A percentile compares a stretch with the other conserved stretches of the same genome.
Conservation (phyloP, 2,329 filamentous ascomycete genomes). For the Fusarium miscanthi region DNA sequence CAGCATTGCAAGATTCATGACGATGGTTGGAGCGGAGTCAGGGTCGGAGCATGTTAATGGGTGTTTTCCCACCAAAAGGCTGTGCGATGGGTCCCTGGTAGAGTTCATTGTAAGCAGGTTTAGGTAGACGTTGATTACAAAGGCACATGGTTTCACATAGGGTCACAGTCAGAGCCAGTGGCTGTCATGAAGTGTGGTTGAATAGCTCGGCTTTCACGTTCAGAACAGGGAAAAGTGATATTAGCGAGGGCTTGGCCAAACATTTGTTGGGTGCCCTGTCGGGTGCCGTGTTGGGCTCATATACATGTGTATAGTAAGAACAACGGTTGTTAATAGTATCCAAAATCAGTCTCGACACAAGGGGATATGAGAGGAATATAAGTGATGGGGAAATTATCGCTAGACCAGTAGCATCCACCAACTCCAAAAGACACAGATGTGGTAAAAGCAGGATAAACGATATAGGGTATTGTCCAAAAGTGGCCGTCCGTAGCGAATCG, state of each 20-base stretch:
- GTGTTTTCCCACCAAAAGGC: slow-evolving; percentile 49
- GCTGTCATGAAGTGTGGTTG: not conserved
- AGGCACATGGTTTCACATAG: slow-evolving; percentile 34
- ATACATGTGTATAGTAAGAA: slow-evolving; percentile 9
- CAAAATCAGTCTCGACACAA: slow-evolving; percentile 12
- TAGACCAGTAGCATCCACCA: slow-evolving; percentile 26
- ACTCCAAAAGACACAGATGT: slow-evolving; percentile 20
- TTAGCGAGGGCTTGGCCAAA: not conserved
- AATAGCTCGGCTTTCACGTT: not conserved
- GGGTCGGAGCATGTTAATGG: slow-evolving; percentile 49
- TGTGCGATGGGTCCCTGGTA: slow-evolving; percentile 46
- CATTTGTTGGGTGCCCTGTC: not conserved
- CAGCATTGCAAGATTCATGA: slow-evolving; percentile 45
- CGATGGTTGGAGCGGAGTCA: slow-evolving; percentile 46
- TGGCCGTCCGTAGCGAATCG: slow-evolving; percentile 17
- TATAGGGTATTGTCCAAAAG: slow-evolving; percentile 47
- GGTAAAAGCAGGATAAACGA: slow-evolving; percentile 16
- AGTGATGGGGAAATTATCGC: slow-evolving; percentile 29
- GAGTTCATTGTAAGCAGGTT: slow-evolving; percentile 46
- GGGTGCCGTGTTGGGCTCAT: not conserved
- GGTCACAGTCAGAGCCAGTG: not conserved
- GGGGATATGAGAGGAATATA: slow-evolving; percentile 9
- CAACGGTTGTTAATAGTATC: not conserved
- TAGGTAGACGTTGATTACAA: slow-evolving; percentile 46
- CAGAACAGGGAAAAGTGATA: slow-evolving; percentile 3